Conservation (phyloP, 202 grass and related monocot species). For the Dendrocalamus latiflorus region DNA sequence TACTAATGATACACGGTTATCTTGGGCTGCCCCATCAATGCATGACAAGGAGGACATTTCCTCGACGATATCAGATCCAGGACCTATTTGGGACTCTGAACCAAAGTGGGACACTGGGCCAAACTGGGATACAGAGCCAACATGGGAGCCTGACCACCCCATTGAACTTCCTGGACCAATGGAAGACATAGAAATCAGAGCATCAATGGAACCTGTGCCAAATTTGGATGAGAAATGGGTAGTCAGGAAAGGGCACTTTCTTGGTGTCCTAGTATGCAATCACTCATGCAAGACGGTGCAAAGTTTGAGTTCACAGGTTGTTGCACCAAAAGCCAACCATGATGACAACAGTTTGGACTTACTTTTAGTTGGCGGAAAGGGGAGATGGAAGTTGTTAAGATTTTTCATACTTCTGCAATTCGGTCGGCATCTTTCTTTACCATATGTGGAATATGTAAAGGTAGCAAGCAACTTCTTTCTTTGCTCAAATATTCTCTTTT, state of each 20-base stretch:
- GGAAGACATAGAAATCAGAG: constrained; percentile 48
- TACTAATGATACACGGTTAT: constrained; percentile 58
- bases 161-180: constrained; percentile 52
- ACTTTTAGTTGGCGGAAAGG: constrained; percentile 78
- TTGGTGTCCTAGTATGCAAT: constrained; percentile 92
- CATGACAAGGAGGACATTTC: constrained; percentile 97
- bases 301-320: constrained; percentile 89
- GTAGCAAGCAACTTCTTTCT: constrained; percentile 35
- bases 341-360: constrained; percentile 94
- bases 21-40: constrained; percentile 62
- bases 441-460: constrained; percentile 95
- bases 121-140: constrained; percentile 59
- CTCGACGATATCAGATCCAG: constrained; percentile 89
- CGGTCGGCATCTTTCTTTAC: constrained; percentile 83
- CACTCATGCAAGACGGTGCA: constrained; percentile 94
- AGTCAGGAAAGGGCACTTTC: constrained; percentile 82
- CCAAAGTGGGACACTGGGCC: constrained; percentile 76
- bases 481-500: background rate
- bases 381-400: constrained; percentile 79
- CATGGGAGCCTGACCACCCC: constrained; percentile 53
- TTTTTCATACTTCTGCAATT: constrained; percentile 95
- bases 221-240: constrained; percentile 97
- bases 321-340: constrained; percentile 82
- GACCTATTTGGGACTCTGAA: constrained; percentile 84
- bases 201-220: constrained; percentile 66